Conservation (phyloP, 2,329 filamentous ascomycete genomes). For the Pseudomassariella vexata region DNA sequence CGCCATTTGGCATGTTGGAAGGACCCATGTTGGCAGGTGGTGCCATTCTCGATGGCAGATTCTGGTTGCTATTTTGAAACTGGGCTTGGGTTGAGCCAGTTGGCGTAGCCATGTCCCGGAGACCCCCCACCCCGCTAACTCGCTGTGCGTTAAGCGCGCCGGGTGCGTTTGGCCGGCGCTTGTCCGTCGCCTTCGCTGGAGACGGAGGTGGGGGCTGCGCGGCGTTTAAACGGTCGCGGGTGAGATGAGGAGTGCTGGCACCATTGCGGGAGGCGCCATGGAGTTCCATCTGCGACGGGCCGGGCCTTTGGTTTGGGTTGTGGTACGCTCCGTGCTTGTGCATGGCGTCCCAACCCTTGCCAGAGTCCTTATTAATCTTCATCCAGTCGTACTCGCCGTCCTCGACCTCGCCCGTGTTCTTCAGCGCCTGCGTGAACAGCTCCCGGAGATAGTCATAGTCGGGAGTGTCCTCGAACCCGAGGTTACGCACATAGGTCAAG, state of each 20-base stretch:
- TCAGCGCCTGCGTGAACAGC: constrained; percentile 91
- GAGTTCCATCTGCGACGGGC: constrained; percentile 78
- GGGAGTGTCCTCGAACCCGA: constrained; percentile 96
- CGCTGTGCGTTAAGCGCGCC: constrained; percentile 70
- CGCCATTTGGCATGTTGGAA: constrained; percentile 47
- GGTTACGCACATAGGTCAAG: constrained; percentile 91
- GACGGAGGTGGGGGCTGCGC: constrained; percentile 84
- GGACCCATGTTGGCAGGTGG: constrained; percentile 55
- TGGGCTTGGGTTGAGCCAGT: constrained; percentile 91
- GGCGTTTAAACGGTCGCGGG: constrained; percentile 87
- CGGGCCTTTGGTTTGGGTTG: constrained; percentile 71
- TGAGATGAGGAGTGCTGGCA: constrained; percentile 64
- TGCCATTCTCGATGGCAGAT: constrained; percentile 63
- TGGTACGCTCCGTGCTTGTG: constrained; percentile 64
- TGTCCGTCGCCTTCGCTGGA: constrained; percentile 75
- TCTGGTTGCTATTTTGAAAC: constrained; percentile 92
- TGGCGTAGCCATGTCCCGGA: constrained; percentile 74
- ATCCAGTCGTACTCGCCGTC: constrained; percentile 99
- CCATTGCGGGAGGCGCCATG: constrained; percentile 66
- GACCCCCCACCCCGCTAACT: constrained; percentile 66
- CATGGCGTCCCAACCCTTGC: constrained; percentile 87
- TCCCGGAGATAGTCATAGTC: constrained; percentile 98
- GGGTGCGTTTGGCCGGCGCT: constrained; percentile 74
- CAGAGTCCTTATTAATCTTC: constrained; percentile 79
- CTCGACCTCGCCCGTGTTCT: constrained; percentile 89